phyloP scores from a whole-genome alignment of 257 asterid species.

The Nicotiana undulata region DNA sequence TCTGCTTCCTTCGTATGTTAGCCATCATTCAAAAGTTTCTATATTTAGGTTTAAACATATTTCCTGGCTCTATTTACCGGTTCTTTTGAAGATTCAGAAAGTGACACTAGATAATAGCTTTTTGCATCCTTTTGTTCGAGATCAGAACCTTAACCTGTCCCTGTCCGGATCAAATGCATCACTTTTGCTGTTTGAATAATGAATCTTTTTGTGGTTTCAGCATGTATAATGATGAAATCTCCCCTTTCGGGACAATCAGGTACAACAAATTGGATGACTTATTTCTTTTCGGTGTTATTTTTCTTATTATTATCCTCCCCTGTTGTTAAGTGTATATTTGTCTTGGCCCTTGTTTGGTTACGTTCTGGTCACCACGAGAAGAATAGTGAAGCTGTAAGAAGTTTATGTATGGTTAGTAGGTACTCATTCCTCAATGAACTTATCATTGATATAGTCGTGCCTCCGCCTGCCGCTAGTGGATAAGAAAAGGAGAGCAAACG shows the following conservation, averaged over 20 bases:
- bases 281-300: not conserved
- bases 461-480: not conserved
- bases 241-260: not conserved
- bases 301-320: not conserved
- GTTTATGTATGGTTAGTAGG: not conserved
- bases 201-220: not conserved
- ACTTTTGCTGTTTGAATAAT: not conserved
- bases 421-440: not conserved
- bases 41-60: not conserved
- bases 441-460: not conserved
- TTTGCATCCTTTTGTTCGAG: not conserved
- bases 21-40: not conserved
- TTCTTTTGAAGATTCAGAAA: not conserved
- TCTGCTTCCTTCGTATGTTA: not conserved
- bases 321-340: not conserved
- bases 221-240: not conserved
- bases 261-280: not conserved
- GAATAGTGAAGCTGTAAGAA: not conserved
- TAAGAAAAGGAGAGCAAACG: not conserved
- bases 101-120: not conserved
- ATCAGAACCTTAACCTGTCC: not conserved
- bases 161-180: not conserved
- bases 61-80: not conserved
- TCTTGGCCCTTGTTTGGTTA: not conserved
- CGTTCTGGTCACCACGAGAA: not conserved